A percentile compares a stretch with the other conserved stretches of the same genome.
Conservation (phyloP, 108 stramenopile genomes). For the Cyclotella kingstonii region DNA sequence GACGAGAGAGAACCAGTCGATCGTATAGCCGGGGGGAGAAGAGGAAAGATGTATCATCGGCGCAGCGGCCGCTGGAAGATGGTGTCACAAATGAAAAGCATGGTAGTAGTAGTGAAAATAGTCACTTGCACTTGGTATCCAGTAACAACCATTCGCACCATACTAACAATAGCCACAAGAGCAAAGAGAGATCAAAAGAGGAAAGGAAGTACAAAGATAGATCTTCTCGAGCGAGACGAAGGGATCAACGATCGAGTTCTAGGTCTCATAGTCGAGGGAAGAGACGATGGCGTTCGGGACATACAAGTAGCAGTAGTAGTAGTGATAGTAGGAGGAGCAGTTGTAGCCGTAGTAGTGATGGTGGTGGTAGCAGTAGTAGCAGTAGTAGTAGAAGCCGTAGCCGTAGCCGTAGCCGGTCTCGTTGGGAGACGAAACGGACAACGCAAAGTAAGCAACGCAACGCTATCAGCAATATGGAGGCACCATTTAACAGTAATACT, state of each 20-base stretch:
- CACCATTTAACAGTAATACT: too few relatives aligned
- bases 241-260: slow-evolving; percentile 5
- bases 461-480: too few relatives aligned
- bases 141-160: too few relatives aligned
- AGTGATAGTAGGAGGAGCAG: background rate
- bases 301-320: background rate
- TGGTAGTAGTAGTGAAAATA: too few relatives aligned
- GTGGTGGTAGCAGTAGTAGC: slow-evolving; percentile 20
- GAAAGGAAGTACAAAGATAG: too few relatives aligned
- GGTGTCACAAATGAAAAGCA: background rate
- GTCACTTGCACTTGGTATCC: too few relatives aligned
- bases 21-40: slow-evolving; percentile 6
- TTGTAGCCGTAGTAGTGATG: slow-evolving; percentile 7
- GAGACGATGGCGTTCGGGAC: background rate
- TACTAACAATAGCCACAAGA: too few relatives aligned
- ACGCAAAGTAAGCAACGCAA: too few relatives aligned
- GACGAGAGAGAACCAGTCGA: too few relatives aligned
- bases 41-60: slow-evolving; percentile 4
- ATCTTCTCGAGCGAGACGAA: slow-evolving; percentile 1
- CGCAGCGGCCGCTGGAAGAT: slow-evolving; percentile 9
- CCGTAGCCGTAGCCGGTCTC: slow-evolving; percentile 5
- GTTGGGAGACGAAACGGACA: too few relatives aligned
- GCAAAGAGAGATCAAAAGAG: too few relatives aligned
- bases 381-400: slow-evolving; percentile 15
- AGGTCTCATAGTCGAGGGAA: slow-evolving; percentile 9